These are phyloP conservation scores for Agapanthus africanus DNA, from an alignment of 106 monocot species.

Conservation along the genomic window DNA sequence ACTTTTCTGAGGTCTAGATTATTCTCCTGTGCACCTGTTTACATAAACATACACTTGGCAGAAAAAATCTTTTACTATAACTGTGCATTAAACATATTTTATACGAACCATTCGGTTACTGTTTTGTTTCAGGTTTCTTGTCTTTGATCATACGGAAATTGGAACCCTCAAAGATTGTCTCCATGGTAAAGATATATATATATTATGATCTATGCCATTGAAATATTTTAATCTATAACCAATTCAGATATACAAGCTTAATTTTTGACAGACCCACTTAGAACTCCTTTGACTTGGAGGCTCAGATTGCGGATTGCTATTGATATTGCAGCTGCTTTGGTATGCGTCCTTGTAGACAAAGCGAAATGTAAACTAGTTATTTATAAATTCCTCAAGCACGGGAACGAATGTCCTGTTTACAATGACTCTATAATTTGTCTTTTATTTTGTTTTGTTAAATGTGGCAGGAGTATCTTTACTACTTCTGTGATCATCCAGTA, in stretches of 20 bases:
- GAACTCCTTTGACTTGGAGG: constrained; percentile 86
- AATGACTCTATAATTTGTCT: background rate
- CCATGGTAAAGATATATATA: constrained; percentile 54
- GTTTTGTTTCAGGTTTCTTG: constrained; percentile 51
- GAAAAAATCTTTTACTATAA: background rate
- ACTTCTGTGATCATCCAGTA: constrained; percentile 73
- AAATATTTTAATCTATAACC: constrained; percentile 3
- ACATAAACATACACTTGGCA: background rate
- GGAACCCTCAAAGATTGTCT: constrained; percentile 79
- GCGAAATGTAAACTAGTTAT: background rate
- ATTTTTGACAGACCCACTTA: constrained; percentile 65
- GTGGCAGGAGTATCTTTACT: constrained; percentile 75
- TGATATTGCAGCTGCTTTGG: constrained; percentile 81
- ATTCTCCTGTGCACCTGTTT: background rate
- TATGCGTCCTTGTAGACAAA: constrained; percentile 15
- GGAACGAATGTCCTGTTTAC: background rate
- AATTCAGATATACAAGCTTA: background rate
- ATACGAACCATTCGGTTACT: background rate
- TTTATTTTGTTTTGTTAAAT: background rate
- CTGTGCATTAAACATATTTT: background rate
- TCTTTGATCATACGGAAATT: constrained; percentile 81
- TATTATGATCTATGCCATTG: background rate
- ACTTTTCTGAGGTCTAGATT: background rate
- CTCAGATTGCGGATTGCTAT: constrained; percentile 68
- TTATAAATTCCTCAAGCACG: background rate